Evolutionary conservation across 1,139 yeast genomes (phyloP).

Genomic region (Candida sanyaensis): DNA sequence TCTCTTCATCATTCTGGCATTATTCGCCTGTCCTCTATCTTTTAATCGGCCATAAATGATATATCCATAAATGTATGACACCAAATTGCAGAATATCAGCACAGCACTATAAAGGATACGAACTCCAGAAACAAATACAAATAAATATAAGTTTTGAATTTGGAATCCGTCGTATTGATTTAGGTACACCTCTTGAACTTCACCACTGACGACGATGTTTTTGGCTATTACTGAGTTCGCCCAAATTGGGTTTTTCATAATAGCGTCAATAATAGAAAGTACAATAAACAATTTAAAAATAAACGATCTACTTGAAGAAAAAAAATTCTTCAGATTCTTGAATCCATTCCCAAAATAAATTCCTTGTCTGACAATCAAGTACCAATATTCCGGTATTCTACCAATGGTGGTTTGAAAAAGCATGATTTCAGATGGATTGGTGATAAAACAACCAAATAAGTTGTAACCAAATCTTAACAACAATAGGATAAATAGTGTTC

Average conservation of each 20-base stretch:
- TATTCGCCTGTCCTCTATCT: not conserved
- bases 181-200: not conserved
- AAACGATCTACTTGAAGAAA: not conserved
- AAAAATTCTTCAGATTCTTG: not conserved
- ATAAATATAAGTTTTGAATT: too few relatives aligned
- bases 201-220: not conserved
- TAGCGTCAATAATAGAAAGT: too few relatives aligned
- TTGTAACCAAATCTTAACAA: not conserved
- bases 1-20: slow-evolving; percentile 1
- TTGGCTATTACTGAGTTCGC: not conserved
- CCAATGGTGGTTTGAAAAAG: not conserved
- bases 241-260: too few relatives aligned
- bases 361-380: not conserved
- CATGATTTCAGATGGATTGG: too few relatives aligned
- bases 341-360: slow-evolving; percentile 2
- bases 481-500: not conserved
- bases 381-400: not conserved
- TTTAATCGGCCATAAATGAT: not conserved
- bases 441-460: too few relatives aligned
- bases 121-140: not conserved
- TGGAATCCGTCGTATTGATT: too few relatives aligned
- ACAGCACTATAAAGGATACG: too few relatives aligned
- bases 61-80: not conserved
- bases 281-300: too few relatives aligned
- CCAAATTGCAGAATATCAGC: too few relatives aligned